Base-by-base conservation (phyloP, 345 rosid genomes). In the Eucalyptus grandis region DNA sequence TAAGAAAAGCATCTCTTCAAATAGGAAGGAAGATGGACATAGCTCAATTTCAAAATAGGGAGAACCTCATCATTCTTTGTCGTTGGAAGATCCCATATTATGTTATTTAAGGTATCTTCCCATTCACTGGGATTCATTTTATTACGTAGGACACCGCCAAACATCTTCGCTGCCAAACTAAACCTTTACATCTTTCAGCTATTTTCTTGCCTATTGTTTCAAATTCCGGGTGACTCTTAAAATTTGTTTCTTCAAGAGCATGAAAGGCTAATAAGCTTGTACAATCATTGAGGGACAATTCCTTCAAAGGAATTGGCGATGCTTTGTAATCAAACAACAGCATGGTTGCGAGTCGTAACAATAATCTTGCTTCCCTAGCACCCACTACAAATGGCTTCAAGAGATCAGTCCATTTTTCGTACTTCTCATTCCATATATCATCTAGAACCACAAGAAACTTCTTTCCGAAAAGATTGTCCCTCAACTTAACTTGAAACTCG, bases 261-360 rank as follows among this genome's bases (percentile, higher is more conserved):
- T 54, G 58, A 54, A 54, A 54, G 26, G 58, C 58, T 0, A 54
- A 54, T 54, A 54, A 21, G 58, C 2, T 21, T 21, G 58, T 21
- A 2, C 58, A 54, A 21, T 54, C 0, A 1, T 54, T 0, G 1
- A 21, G 24, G 58, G 58, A 54, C 26, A 54, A 54, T 4, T 2
- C 58, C 58, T 19, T 3, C 10, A 54, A 54, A 54, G 0, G 1
- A 54, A 1, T 0, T 0, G 58, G 10, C 24, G 0, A 0, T 0
- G 58, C 2, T 53, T 2, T 10, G 19, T 7, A 19, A 0, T 0
- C 2, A 7, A 53, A 2, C 58, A 53, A 8, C 11, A 9, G 5
- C 5, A 54, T 0, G 11, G 11, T 54, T 54, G 58, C 58, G 58
- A 54, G 26, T 54, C 10, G 26, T 54, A 0, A 21, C 0, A 21